Conservation (phyloP, 768 basidiomycete genomes). For the Termitomyces sp. region DNA sequence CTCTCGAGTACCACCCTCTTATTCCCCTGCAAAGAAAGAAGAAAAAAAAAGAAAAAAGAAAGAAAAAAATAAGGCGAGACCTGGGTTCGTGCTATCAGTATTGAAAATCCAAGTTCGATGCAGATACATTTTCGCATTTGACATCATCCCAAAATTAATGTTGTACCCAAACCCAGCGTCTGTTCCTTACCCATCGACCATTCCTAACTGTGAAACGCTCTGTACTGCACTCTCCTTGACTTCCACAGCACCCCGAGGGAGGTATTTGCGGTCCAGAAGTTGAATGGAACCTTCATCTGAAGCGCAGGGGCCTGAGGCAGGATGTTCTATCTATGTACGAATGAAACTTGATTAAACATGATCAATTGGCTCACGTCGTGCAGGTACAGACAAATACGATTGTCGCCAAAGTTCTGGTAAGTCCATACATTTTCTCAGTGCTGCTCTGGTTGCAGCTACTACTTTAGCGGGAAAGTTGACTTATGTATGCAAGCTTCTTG, state of each 20-base stretch:
- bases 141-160: slow-evolving; percentile 78
- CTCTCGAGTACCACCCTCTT: slow-evolving; percentile 76
- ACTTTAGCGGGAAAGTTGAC: slow-evolving; percentile 81
- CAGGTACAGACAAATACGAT: slow-evolving; percentile 85
- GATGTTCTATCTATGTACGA: slow-evolving; percentile 35
- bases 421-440: slow-evolving; percentile 81
- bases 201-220: slow-evolving; percentile 58
- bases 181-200: slow-evolving; percentile 70
- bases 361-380: slow-evolving; percentile 81
- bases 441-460: slow-evolving; percentile 93
- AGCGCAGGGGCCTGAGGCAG: slow-evolving; percentile 77
- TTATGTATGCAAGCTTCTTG: slow-evolving; percentile 76
- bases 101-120: too few species aligned
- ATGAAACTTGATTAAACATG: slow-evolving; percentile 96
- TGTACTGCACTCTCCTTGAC: slow-evolving; percentile 70
- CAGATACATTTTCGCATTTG: slow-evolving; percentile 51
- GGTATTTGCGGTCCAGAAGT: slow-evolving; percentile 80
- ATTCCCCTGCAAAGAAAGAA: slow-evolving; percentile 52
- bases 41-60: too few species aligned
- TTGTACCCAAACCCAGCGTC: slow-evolving; percentile 76
- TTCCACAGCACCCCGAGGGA: slow-evolving; percentile 79
- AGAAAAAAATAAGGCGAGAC: too few species aligned
- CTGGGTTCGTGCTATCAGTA: too few species aligned
- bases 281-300: slow-evolving; percentile 63
- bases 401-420: slow-evolving; percentile 86